A percentile compares a stretch with the other conserved stretches of the same genome.
These are phyloP conservation scores for Chrysopogon serrulatus DNA, from an alignment of 176 grass and related monocot species.

Conservation along the genomic window DNA sequence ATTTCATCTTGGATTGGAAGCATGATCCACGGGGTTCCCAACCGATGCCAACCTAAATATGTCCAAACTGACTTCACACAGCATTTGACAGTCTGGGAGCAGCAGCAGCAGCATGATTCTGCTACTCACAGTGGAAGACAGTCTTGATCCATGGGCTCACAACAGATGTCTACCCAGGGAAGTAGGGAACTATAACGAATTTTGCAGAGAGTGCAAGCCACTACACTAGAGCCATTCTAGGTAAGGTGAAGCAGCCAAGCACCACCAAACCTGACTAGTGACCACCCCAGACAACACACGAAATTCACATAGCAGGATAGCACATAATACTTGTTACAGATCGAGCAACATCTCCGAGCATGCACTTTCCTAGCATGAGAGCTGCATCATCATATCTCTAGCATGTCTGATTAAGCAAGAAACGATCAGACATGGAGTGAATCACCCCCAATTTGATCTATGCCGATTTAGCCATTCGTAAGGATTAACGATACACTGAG, in stretches of 20 bases:
- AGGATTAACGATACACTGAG: background rate
- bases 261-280: background rate
- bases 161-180: background rate
- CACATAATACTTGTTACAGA: background rate
- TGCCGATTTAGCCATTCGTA: background rate
- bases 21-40: background rate
- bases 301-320: background rate
- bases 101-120: background rate
- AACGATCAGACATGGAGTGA: background rate
- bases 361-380: background rate
- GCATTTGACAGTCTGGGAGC: background rate
- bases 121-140: background rate
- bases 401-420: background rate
- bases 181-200: background rate
- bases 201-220: background rate
- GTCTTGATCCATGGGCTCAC: background rate
- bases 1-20: background rate
- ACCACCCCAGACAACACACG: background rate
- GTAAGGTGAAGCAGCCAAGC: background rate
- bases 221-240: background rate
- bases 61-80: background rate
- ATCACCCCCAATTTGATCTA: background rate
- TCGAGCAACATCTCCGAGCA: background rate
- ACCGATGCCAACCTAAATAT: background rate
- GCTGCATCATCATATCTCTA: background rate